These are phyloP conservation scores for Teunomyces funiuensis DNA, from an alignment of 805 yeast species.

Conservation along the genomic window DNA sequence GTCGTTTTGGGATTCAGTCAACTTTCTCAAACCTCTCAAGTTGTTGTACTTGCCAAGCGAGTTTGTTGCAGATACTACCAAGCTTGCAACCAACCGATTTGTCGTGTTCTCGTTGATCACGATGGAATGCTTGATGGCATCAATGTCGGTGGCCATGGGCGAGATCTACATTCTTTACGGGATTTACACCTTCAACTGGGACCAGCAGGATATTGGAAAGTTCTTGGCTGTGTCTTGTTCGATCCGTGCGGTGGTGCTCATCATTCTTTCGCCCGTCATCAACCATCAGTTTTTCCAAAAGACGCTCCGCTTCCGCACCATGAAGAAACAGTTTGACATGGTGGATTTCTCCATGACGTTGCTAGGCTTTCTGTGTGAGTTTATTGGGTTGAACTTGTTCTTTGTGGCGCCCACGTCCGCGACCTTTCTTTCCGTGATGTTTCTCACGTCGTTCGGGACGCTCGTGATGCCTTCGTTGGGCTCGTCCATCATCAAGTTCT, in stretches of 20 bases:
- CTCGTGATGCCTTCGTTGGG: constrained; percentile 58
- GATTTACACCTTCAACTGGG: constrained; percentile 54
- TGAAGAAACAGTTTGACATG: constrained; percentile 49
- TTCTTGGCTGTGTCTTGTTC: constrained; percentile 53
- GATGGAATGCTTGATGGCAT: constrained; percentile 41
- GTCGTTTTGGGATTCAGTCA: constrained; percentile 8
- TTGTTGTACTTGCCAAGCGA: constrained; percentile 53
- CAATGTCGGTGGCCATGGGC: constrained; percentile 41
- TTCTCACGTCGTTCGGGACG: constrained; percentile 48
- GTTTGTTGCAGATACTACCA: constrained; percentile 3
- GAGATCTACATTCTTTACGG: constrained; percentile 52
- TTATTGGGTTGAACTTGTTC: constrained; percentile 35
- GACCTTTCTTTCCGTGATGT: constrained; percentile 31
- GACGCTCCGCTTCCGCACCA: constrained; percentile 27
- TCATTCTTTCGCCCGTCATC: constrained; percentile 51
- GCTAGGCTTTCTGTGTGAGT: constrained; percentile 39
- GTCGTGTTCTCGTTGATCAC: constrained; percentile 49
- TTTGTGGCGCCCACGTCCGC: constrained; percentile 28
- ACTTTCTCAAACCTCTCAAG: constrained; percentile 48
- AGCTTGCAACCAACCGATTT: constrained; percentile 21
- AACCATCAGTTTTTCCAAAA: constrained; percentile 37
- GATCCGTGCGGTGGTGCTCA: constrained; percentile 48
- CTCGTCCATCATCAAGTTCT: constrained; percentile 60
- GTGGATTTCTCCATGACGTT: constrained; percentile 44
- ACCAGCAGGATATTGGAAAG: constrained; percentile 53